A percentile compares a stretch with the other conserved stretches of the same genome.
Evolutionary conservation across 768 basidiomycete species (phyloP).

Genomic region (Phanerochaete sordida): DNA sequence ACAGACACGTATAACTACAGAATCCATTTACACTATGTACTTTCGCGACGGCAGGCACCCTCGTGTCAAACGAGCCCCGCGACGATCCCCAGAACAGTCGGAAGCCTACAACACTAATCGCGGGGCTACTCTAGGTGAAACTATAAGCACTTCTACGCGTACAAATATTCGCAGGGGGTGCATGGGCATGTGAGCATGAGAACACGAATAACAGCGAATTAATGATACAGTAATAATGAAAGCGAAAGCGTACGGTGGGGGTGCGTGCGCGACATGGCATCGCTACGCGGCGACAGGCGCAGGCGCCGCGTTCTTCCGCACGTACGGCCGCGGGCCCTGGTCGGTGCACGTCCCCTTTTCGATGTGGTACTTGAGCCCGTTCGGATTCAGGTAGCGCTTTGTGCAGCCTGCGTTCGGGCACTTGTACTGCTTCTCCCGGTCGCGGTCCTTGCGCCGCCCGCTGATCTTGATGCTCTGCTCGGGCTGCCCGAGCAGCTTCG

Average conservation of each 20-base stretch:
- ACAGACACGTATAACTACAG: background rate
- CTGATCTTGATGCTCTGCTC: constrained; percentile 4
- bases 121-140: background rate
- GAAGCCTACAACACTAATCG: background rate
- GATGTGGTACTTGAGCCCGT: constrained; percentile 65
- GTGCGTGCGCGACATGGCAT: background rate
- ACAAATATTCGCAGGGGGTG: background rate
- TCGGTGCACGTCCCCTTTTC: constrained; percentile 61
- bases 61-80: background rate
- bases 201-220: background rate
- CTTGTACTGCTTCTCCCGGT: constrained; percentile 42
- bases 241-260: background rate
- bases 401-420: constrained; percentile 51
- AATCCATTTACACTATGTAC: background rate
- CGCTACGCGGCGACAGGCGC: background rate
- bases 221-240: background rate
- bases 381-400: constrained; percentile 64
- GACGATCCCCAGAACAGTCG: background rate
- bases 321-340: constrained; percentile 15
- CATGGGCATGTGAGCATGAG: background rate
- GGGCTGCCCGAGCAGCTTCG: constrained; percentile 6
- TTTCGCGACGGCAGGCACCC: background rate
- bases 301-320: constrained; percentile 1
- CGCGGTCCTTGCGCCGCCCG: constrained; percentile 17
- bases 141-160: background rate